A percentile compares a stretch with the other conserved stretches of the same genome.
Evolutionary conservation across 1,284 basidiomycete genomes (phyloP).

Genomic region (Caloboletus inedulis): DNA sequence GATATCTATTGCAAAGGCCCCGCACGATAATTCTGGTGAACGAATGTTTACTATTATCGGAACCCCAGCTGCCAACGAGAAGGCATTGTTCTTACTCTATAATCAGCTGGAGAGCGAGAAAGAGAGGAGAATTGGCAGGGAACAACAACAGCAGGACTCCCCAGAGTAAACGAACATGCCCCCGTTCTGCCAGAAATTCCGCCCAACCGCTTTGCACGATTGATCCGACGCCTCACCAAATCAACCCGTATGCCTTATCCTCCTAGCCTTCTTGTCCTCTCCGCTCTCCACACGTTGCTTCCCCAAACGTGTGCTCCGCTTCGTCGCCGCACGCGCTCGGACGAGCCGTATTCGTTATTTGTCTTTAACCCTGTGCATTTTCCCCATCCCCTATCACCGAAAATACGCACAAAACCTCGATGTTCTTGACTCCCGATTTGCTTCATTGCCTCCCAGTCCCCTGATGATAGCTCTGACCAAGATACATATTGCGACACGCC

Average conservation of each 20-base stretch:
- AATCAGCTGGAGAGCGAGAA: constrained; percentile 97
- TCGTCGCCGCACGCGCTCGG: constrained; percentile 12
- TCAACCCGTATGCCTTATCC: constrained; percentile 27
- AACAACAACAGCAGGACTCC: constrained; percentile 64
- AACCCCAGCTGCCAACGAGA: constrained; percentile 94
- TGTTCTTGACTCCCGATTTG: constrained; percentile 33
- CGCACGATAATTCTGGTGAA: constrained; percentile 98
- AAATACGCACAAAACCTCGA: constrained; percentile 27
- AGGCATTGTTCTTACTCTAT: constrained; percentile 95
- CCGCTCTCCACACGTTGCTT: constrained; percentile 15
- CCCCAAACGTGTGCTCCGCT: constrained; percentile 11
- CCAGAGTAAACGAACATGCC: constrained; percentile 39
- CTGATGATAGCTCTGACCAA: constrained; percentile 27
- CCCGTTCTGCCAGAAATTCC: neutral
- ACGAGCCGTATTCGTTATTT: constrained; percentile 27
- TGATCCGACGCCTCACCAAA: constrained; percentile 15
- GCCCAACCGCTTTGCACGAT: constrained; percentile 11
- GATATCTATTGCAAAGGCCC: constrained; percentile 97
- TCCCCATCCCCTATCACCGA: constrained; percentile 15
- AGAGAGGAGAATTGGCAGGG: constrained; percentile 82
- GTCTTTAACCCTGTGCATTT: constrained; percentile 27
- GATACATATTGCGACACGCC: constrained; percentile 29
- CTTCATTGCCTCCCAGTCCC: constrained; percentile 18
- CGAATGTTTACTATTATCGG: constrained; percentile 99
- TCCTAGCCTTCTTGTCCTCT: constrained; percentile 30